Evolutionary conservation across 1,284 basidiomycete genomes (phyloP), one percentile per base, ranked within the genome.

Genomic region (Ceratobasidium sp.): DNA sequence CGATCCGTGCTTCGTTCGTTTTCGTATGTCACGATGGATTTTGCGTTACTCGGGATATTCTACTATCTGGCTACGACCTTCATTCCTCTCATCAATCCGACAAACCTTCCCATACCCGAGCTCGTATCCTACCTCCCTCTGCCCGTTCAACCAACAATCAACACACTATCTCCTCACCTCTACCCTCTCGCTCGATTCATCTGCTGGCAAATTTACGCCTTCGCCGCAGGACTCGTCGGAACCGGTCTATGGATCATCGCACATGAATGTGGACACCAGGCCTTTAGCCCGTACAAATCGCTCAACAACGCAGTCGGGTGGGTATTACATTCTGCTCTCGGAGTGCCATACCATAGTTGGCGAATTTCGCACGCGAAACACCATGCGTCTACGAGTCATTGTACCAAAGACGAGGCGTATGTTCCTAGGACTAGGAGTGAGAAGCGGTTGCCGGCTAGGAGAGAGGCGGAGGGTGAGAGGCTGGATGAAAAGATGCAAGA

Each of bases 311-410:
- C 91, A 46, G 95, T 97, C 80, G 97, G 97, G 46, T 98, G 96
- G 94, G 84, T 98, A 79, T 89, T 99, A 52, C 98, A 99, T 86
- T 98, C 96, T 57, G 91, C 90, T 77, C 91, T 99, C 67, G 93
- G 98, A 75, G 97, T 99, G 17, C 97, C 98, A 13, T 99, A 97
- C 87, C 97, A 99, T 85, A 96, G 96, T 28, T 99, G 98, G 98
- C 91, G 96, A 80, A 97, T 99, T 85, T 95, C 94, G 3, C 97
- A 99, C 85, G 96, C 91, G 52, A 96, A 96, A 85, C 97, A 99
- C 86, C 97, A 99, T 86, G 98, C 98, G 44, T 93, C 94, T 5
- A 99, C 97, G 20, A 95, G 91, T 50, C 97, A 99, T 86, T 91
- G 98, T 89, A 96, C 94, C 67, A 93, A 97, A 81, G 97, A 99